Percentiles rank a stretch among this genome's conserved stretches.
phyloP scores from a whole-genome alignment of 1,284 basidiomycete species.

The Pyrrhoderma lamaoense region DNA sequence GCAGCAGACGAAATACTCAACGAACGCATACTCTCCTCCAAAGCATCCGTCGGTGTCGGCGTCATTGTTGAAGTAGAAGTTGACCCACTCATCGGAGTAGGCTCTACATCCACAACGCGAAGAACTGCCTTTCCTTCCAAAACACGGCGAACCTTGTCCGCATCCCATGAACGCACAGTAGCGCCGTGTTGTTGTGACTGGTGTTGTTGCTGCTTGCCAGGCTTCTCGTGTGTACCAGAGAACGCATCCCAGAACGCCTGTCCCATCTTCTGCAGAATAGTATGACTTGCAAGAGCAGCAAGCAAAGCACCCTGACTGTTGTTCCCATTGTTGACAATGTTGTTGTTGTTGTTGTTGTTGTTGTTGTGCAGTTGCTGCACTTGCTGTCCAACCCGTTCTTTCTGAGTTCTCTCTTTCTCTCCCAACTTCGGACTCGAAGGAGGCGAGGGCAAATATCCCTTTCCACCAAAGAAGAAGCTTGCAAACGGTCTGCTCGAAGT shows the following conservation, averaged over 20 bases:
- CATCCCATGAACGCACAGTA: slow-evolving; percentile 52
- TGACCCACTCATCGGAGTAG: background rate
- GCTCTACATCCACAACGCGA: slow-evolving; percentile 23
- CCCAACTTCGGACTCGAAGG: slow-evolving; percentile 3
- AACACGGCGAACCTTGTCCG: slow-evolving; percentile 69
- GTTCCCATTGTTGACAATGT: slow-evolving; percentile 5
- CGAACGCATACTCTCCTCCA: slow-evolving; percentile 16
- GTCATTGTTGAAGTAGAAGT: background rate
- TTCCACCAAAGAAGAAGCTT: slow-evolving; percentile 44
- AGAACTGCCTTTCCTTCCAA: slow-evolving; percentile 72
- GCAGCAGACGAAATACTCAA: background rate
- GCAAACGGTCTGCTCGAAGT: slow-evolving; percentile 22
- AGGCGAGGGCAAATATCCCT: slow-evolving; percentile 22
- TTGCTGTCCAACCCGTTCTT: slow-evolving; percentile 15
- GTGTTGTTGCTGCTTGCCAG: background rate
- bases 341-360: slow-evolving; percentile 24
- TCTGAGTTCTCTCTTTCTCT: slow-evolving; percentile 17
- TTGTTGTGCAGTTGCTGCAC: slow-evolving; percentile 14
- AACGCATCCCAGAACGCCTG: slow-evolving; percentile 79
- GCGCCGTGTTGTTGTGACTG: slow-evolving; percentile 14
- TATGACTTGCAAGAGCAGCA: slow-evolving; percentile 64
- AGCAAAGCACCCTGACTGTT: slow-evolving; percentile 38
- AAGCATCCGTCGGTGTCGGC: slow-evolving; percentile 1
- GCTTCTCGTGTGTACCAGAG: slow-evolving; percentile 33
- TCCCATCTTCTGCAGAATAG: slow-evolving; percentile 57